Conservation (phyloP, 2,329 filamentous ascomycete genomes). For the Penicillium sp. region DNA sequence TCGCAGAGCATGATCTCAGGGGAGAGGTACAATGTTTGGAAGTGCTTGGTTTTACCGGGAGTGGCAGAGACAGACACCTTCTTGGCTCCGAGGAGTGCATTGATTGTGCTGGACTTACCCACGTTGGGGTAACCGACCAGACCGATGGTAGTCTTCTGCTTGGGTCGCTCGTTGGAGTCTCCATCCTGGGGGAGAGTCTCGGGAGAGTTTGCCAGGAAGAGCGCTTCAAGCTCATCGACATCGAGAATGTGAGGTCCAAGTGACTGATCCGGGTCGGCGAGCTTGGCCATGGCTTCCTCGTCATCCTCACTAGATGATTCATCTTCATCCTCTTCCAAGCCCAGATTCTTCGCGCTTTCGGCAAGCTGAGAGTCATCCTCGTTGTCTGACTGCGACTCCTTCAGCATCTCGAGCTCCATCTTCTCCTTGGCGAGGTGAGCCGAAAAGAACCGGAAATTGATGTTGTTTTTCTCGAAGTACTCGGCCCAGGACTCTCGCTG, state of each 20-base stretch:
- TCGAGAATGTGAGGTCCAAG: conserved; percentile 73
- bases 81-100: conserved; percentile 95
- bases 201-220: conserved; percentile 77
- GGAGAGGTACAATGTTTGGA: conserved; percentile 94
- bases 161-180: conserved; percentile 45
- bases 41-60: conserved; percentile 98
- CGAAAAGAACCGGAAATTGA: conserved; percentile 95
- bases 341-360: conserved; percentile 45
- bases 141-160: conserved; percentile 79
- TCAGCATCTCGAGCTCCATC: conserved; percentile 68
- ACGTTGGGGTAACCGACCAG: conserved; percentile 98
- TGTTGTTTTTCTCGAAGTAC: conserved; percentile 75
- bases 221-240: conserved; percentile 84
- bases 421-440: conserved; percentile 85
- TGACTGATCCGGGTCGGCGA: conserved; percentile 39
- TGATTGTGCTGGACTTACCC: conserved; percentile 98
- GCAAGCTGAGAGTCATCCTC: conserved; percentile 48
- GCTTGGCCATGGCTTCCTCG: conserved; percentile 14
- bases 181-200: conserved; percentile 46
- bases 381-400: conserved; percentile 38
- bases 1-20: conserved; percentile 90
- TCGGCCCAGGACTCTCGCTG: conserved; percentile 83
- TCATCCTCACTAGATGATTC: conserved; percentile 27
- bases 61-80: conserved; percentile 98
- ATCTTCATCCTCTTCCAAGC: conserved; percentile 44